Percentiles rank a stretch among this genome's conserved stretches.
Conservation (phyloP, 2,329 filamentous ascomycete genomes). For the Pestalotiopsis sp. region DNA sequence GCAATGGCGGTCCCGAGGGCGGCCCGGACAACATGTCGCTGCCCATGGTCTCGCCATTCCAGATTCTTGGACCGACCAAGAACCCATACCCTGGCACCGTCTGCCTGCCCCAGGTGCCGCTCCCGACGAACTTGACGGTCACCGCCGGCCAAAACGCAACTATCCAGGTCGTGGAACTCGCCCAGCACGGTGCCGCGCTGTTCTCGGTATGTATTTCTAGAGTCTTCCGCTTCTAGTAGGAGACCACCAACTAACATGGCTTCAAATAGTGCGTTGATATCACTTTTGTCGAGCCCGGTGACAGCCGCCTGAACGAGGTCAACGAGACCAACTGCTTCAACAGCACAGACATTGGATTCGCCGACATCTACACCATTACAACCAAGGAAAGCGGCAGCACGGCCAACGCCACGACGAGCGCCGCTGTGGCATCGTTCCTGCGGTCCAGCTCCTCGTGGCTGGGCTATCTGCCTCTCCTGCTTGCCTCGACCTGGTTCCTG, state of each 20-base stretch:
- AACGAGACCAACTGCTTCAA: slow-evolving; percentile 89
- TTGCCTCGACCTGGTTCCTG: slow-evolving; percentile 42
- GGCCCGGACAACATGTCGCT: slow-evolving; percentile 87
- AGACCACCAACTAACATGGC: slow-evolving; percentile 9
- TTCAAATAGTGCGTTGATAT: slow-evolving; percentile 85
- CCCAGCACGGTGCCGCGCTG: slow-evolving; percentile 71
- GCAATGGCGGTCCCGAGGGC: slow-evolving; percentile 63
- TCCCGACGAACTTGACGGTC: slow-evolving; percentile 72
- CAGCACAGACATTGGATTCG: slow-evolving; percentile 75
- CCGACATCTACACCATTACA: slow-evolving; percentile 73
- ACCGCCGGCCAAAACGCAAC: slow-evolving; percentile 82
- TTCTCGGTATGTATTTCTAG: slow-evolving; percentile 60
- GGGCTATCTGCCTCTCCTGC: slow-evolving; percentile 46
- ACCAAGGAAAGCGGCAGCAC: slow-evolving; percentile 45
- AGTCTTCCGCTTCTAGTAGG: neutral
- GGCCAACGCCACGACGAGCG: slow-evolving; percentile 35
- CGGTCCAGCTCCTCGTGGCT: slow-evolving; percentile 28
- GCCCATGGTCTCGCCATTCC: slow-evolving; percentile 78
- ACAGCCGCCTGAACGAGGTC: slow-evolving; percentile 68
- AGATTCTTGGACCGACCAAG: slow-evolving; percentile 81
- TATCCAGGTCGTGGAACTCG: slow-evolving; percentile 74
- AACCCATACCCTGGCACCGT: slow-evolving; percentile 85
- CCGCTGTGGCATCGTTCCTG: slow-evolving; percentile 27
- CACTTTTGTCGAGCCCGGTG: slow-evolving; percentile 79
- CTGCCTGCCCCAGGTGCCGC: slow-evolving; percentile 85